Conservation (phyloP, 192 early-diverging fungal species). For the Diversispora eburnea region DNA sequence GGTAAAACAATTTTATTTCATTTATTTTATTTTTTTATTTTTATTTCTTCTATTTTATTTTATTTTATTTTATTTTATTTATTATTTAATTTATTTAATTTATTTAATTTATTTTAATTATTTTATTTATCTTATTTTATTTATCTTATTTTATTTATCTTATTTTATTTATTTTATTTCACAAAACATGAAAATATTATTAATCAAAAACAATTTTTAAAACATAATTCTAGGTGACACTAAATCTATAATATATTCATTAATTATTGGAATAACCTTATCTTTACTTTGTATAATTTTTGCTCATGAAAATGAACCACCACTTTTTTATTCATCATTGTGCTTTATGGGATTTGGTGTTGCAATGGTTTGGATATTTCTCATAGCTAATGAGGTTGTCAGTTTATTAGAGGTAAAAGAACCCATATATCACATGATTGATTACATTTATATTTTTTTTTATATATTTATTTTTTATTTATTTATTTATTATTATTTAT, state of each 20-base stretch:
- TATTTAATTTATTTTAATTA: too few relatives aligned
- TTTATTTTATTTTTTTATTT: not conserved
- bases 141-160: too few relatives aligned
- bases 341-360: slow-evolving; percentile 72
- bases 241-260: slow-evolving; percentile 32
- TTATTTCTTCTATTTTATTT: not conserved
- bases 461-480: not conserved
- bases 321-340: slow-evolving; percentile 45
- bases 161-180: too few relatives aligned
- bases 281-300: slow-evolving; percentile 32
- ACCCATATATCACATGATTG: not conserved
- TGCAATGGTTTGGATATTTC: slow-evolving; percentile 81
- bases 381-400: slow-evolving; percentile 89
- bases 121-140: too few relatives aligned
- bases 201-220: not conserved
- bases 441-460: not conserved
- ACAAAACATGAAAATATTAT: not conserved
- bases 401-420: slow-evolving; percentile 62
- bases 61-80: too few relatives aligned
- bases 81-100: too few relatives aligned
- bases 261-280: slow-evolving; percentile 33
- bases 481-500: slow-evolving; percentile 4
- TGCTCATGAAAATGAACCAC: slow-evolving; percentile 40
- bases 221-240: slow-evolving; percentile 29
- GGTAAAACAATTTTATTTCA: slow-evolving; percentile 24